Evolutionary conservation across 495 filamentous ascomycete genomes (phyloP), one percentile per base, ranked within the genome.

Genomic region (Aspergillus bridgeri): DNA sequence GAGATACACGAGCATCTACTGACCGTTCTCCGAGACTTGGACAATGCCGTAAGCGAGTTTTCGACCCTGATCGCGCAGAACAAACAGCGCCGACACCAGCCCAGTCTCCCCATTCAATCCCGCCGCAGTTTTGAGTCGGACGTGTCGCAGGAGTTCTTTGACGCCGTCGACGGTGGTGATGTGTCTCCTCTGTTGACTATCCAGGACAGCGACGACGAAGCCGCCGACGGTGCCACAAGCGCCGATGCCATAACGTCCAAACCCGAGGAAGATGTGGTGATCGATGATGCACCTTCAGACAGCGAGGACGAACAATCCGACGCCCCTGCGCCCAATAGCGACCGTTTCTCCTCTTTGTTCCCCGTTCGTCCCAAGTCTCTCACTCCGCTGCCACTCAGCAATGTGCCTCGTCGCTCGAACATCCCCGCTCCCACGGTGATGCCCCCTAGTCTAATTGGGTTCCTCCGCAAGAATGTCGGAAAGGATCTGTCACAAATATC

Each of bases 401-500:
- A 74, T 0, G 78, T 93, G 6, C 69, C 78, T 43, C 83, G 94
- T n/a, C 84, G 94, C 52, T 77, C 74, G 18, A 87, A 85, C 2
- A 83, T 98, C 15, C 76, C 83, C 0, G 78, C 87, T 1, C 83
- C 91, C 3, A 92, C 83, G 22, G 83, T 90, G 24, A 67, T 83
- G 42, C 93, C 95, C 0, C 94, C 94, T 0, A 96, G 90, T 71
- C 75, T 98, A 27, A 94, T 98, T 56, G 88, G 89, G 1, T 96
- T 97, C 69, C 78, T 98, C 9, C 90, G 95, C 65, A 98, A 97
- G 69, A 98, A 98, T 61, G 94, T 97, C 13, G 94, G 94, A 62
- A 98, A 98, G 74, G 94, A 98, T 69, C 76, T 98, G 6, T 96
- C 91, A 51, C 92, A 91, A 4, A 92, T 98, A 67, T 88, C 90